A percentile compares a stretch with the other conserved stretches of the same genome.
phyloP scores from a whole-genome alignment of 2,329 filamentous ascomycete species.

The Onygenales sp. region DNA sequence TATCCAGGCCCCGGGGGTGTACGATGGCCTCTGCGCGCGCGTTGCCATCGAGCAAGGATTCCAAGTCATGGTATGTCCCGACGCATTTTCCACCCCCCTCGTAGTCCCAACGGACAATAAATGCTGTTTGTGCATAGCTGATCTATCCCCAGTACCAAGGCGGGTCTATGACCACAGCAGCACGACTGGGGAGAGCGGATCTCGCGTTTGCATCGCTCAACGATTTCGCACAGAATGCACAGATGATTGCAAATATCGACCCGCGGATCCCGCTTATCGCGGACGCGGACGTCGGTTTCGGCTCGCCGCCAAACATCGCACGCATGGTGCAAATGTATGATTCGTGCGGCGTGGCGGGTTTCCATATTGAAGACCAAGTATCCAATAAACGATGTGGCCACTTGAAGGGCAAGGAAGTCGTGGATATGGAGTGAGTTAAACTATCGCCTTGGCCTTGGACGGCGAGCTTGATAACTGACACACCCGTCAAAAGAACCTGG shows the following conservation, averaged over 20 bases:
- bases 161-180: slow-evolving; percentile 42
- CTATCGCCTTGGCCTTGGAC: slow-evolving; percentile 50
- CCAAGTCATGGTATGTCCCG: slow-evolving; percentile 43
- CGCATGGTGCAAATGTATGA: slow-evolving; percentile 46
- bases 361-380: slow-evolving; percentile 57
- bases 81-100: background rate
- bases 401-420: slow-evolving; percentile 51
- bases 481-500: slow-evolving; percentile 18
- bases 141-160: slow-evolving; percentile 25
- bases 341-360: slow-evolving; percentile 46
- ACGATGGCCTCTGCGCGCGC: slow-evolving; percentile 43
- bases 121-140: background rate
- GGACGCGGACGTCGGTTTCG: slow-evolving; percentile 48
- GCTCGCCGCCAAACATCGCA: slow-evolving; percentile 43
- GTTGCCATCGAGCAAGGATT: slow-evolving; percentile 41
- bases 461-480: slow-evolving; percentile 38
- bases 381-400: slow-evolving; percentile 58
- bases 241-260: slow-evolving; percentile 45
- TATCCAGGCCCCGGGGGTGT: slow-evolving; percentile 34
- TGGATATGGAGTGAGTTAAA: slow-evolving; percentile 41
- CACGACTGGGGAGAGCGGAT: slow-evolving; percentile 41
- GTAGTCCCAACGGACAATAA: background rate
- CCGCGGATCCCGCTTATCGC: slow-evolving; percentile 43
- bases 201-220: slow-evolving; percentile 42
- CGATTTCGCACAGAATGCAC: slow-evolving; percentile 45